These are phyloP conservation scores for Mycotypha africana DNA, from an alignment of 371 early-diverging fungal genomes.

Conservation along the genomic window DNA sequence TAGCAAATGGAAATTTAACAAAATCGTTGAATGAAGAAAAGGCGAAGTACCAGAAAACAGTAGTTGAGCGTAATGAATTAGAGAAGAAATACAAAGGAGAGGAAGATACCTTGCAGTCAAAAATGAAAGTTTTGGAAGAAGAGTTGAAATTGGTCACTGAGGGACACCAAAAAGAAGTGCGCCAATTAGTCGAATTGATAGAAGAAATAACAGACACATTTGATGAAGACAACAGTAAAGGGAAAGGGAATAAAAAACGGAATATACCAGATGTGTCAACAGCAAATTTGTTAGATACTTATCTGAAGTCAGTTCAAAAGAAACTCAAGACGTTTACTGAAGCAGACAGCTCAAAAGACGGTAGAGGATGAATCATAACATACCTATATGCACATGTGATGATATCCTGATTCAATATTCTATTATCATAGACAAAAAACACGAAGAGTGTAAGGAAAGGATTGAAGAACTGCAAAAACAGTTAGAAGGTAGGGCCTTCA, in stretches of 20 bases:
- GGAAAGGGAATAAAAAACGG: not conserved
- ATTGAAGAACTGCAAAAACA: slow-evolving; percentile 6
- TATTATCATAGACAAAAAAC: too few relatives aligned
- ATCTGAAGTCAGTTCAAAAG: slow-evolving; percentile 15
- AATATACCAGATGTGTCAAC: slow-evolving; percentile 10
- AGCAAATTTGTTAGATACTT: slow-evolving; percentile 10
- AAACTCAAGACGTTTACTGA: too few relatives aligned
- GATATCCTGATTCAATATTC: too few relatives aligned
- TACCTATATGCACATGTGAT: too few relatives aligned
- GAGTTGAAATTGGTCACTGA: slow-evolving; percentile 6
- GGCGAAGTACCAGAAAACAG: not conserved
- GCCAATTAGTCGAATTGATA: slow-evolving; percentile 18
- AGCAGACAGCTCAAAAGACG: too few relatives aligned
- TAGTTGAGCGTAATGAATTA: not conserved
- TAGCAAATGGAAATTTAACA: slow-evolving; percentile 30
- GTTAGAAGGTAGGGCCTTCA: slow-evolving; percentile 10
- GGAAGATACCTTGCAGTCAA: not conserved
- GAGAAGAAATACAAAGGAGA: not conserved
- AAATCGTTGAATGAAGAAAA: slow-evolving; percentile 8
- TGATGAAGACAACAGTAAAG: slow-evolving; percentile 2
- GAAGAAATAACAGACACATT: too few relatives aligned
- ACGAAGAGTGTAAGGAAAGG: not conserved
- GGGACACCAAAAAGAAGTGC: slow-evolving; percentile 11
- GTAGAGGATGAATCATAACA: too few relatives aligned
- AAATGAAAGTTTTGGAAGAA: slow-evolving; percentile 2